Evolutionary conservation across 1,139 yeast genomes (phyloP).

Genomic region (Yamadazyma oceani): DNA sequence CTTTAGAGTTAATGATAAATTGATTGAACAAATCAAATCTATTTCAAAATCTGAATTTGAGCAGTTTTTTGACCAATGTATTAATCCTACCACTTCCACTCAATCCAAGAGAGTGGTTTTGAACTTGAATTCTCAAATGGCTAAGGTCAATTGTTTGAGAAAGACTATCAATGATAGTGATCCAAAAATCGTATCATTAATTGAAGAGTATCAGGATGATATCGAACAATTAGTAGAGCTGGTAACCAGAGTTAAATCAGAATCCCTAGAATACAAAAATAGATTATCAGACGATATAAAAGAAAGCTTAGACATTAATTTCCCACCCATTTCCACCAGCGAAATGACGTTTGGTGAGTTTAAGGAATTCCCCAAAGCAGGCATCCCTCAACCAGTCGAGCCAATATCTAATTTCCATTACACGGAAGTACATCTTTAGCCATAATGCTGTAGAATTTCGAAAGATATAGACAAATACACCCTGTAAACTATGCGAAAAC

Average conservation of each 20-base stretch:
- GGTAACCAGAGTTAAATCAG: slow-evolving; percentile 9
- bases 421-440: slow-evolving; percentile 32
- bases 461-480: background rate
- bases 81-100: slow-evolving; percentile 27
- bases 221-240: slow-evolving; percentile 17
- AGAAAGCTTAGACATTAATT: slow-evolving; percentile 18
- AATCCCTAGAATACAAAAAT: slow-evolving; percentile 4
- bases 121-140: slow-evolving; percentile 65
- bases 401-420: slow-evolving; percentile 33
- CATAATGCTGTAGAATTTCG: slow-evolving; percentile 1
- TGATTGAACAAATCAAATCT: slow-evolving; percentile 54
- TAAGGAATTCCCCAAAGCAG: slow-evolving; percentile 28
- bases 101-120: slow-evolving; percentile 53
- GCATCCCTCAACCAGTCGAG: slow-evolving; percentile 31
- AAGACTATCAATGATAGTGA: slow-evolving; percentile 27
- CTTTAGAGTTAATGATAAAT: slow-evolving; percentile 57
- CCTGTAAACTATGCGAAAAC: no score
- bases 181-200: slow-evolving; percentile 21
- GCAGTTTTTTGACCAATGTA: slow-evolving; percentile 50
- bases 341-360: slow-evolving; percentile 24
- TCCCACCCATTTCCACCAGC: slow-evolving; percentile 28
- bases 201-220: slow-evolving; percentile 22
- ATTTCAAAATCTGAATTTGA: slow-evolving; percentile 60
- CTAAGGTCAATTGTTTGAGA: slow-evolving; percentile 24
- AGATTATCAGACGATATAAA: slow-evolving; percentile 9